Conservation (phyloP, 495 filamentous ascomycete species). For the Aspergillus homomorphus region DNA sequence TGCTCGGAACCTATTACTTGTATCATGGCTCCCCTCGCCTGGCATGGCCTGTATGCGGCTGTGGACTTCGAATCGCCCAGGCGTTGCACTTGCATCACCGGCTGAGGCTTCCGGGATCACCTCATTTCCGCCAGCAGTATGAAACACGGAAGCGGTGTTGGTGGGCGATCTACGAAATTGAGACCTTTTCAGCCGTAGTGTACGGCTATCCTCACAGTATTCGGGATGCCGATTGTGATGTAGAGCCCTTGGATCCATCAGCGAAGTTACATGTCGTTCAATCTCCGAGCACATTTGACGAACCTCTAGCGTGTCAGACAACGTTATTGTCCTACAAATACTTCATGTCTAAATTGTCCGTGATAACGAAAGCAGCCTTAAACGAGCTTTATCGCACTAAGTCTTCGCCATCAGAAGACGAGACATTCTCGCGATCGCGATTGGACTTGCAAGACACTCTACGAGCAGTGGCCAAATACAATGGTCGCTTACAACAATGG, state of each 20-base stretch:
- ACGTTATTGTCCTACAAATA: constrained; percentile 32
- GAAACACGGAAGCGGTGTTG: constrained; percentile 38
- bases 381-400: constrained; percentile 27
- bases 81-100: constrained; percentile 35
- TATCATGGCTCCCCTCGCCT: constrained; percentile 33
- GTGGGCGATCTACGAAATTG: constrained; percentile 43
- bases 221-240: constrained; percentile 33
- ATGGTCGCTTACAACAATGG: constrained; percentile 19
- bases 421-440: background rate
- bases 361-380: constrained; percentile 22
- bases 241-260: constrained; percentile 28
- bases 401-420: background rate
- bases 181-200: constrained; percentile 37
- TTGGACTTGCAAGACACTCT: constrained; percentile 11
- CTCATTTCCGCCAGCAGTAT: constrained; percentile 10
- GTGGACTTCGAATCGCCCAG: constrained; percentile 33
- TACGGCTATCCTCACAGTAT: constrained; percentile 38
- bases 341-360: constrained; percentile 30
- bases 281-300: constrained; percentile 14
- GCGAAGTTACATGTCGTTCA: constrained; percentile 11
- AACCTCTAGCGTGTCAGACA: constrained; percentile 9
- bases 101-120: background rate
- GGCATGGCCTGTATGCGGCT: constrained; percentile 40
- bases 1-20: constrained; percentile 39
- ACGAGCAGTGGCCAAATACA: constrained; percentile 11